phyloP scores from a whole-genome alignment of 2,329 filamentous ascomycete genomes.

The Apiospora malaysiana region DNA sequence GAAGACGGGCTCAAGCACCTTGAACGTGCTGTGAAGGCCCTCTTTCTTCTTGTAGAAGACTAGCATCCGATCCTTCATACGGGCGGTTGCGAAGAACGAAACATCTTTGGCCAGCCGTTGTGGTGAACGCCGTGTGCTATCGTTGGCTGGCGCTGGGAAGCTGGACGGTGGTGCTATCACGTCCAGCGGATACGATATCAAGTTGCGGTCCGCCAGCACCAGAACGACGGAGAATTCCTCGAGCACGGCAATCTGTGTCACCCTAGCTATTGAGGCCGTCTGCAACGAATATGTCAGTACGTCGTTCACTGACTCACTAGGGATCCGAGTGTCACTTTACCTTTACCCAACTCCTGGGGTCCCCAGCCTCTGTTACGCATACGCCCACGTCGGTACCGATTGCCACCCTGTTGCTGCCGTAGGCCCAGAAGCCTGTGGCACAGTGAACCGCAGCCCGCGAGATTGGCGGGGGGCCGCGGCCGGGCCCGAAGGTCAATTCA shows the following conservation, averaged over 20 bases:
- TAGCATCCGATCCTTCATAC: constrained; percentile 95
- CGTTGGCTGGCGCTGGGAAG: constrained; percentile 66
- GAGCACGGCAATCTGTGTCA: constrained; percentile 92
- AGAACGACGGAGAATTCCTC: constrained; percentile 96
- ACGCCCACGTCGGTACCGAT: constrained; percentile 96
- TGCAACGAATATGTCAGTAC: constrained; percentile 44
- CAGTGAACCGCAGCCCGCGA: constrained; percentile 91
- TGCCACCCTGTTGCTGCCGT: constrained; percentile 85
- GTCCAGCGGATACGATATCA: constrained; percentile 94
- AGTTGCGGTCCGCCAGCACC: constrained; percentile 86
- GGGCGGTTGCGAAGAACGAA: constrained; percentile 92
- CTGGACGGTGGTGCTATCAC: constrained; percentile 72
- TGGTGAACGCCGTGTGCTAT: constrained; percentile 83
- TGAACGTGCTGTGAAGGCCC: constrained; percentile 91
- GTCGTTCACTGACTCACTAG: neutral
- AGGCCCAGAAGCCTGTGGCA: constrained; percentile 85
- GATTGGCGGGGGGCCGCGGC: constrained; percentile 74
- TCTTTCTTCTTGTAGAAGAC: constrained; percentile 98
- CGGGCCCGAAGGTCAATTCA: constrained; percentile 76
- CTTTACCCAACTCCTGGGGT: constrained; percentile 89
- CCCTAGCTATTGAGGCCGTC: constrained; percentile 76
- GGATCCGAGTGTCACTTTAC: constrained; percentile 54
- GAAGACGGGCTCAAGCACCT: constrained; percentile 93
- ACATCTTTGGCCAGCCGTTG: constrained; percentile 93
- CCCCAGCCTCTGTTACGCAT: constrained; percentile 84